Conservation (phyloP, 192 early-diverging fungal species). For the Rhizoclosmatium globosum region DNA sequence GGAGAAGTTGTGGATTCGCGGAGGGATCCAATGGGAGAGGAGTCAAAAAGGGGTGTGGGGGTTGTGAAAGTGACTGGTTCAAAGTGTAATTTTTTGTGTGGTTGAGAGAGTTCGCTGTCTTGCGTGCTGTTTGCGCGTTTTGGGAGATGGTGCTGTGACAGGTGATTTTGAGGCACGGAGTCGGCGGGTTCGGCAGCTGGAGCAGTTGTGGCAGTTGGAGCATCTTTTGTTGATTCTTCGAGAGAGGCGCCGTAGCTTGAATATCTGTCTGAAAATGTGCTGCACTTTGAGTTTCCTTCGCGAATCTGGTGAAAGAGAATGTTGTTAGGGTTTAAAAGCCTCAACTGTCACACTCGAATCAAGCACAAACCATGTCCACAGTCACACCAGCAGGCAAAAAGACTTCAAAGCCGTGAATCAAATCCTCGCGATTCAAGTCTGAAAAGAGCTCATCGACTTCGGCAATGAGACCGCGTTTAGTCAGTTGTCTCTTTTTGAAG, state of each 20-base stretch:
- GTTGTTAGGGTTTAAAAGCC: background rate
- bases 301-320: background rate
- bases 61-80: background rate
- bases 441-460: constrained; percentile 27
- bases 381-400: constrained; percentile 20
- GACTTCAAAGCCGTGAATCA: constrained; percentile 24
- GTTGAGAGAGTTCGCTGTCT: background rate
- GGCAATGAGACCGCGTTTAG: constrained; percentile 21
- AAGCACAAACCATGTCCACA: constrained; percentile 18
- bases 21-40: background rate
- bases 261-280: background rate
- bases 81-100: background rate
- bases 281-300: constrained; percentile 18
- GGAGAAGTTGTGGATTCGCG: background rate
- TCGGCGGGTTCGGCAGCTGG: background rate
- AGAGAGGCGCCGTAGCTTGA: background rate
- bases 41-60: background rate
- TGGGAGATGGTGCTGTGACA: background rate
- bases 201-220: background rate
- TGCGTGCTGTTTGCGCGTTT: background rate
- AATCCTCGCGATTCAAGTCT: constrained; percentile 20
- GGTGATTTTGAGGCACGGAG: background rate
- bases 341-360: background rate
- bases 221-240: no score
- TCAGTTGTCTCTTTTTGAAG: constrained; percentile 29